These are phyloP conservation scores for Rubia peregrina DNA, from an alignment of 305 asterid species.

Conservation along the genomic window DNA sequence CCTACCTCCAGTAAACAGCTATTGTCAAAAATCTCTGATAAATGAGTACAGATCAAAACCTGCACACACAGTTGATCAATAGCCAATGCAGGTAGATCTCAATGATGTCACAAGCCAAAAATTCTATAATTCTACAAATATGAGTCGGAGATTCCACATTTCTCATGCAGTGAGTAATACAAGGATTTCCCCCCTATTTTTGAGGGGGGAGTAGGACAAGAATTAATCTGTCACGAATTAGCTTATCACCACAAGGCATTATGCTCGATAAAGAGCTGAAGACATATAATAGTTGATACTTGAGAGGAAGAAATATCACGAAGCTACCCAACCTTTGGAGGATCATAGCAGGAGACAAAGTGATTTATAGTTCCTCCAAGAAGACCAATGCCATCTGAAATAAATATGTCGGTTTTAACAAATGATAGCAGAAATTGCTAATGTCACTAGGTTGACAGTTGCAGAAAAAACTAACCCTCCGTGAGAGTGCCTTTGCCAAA, in stretches of 20 bases:
- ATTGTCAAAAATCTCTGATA: constrained; percentile 80
- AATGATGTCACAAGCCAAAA: constrained; percentile 2
- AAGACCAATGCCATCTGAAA: constrained; percentile 93
- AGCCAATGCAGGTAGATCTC: neutral
- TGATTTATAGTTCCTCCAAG: constrained; percentile 89
- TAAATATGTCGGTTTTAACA: constrained; percentile 22
- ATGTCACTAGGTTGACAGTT: neutral
- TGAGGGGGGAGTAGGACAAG: too few species aligned
- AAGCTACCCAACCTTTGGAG: constrained; percentile 69
- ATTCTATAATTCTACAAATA: constrained; percentile 4
- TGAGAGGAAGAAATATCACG: neutral
- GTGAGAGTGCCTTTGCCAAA: constrained; percentile 97
- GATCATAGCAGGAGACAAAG: constrained; percentile 61
- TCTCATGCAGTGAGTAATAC: neutral
- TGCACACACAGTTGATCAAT: constrained; percentile 30
- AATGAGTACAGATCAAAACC: constrained; percentile 92
- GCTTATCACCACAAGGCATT: neutral
- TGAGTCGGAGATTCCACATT: constrained; percentile 1
- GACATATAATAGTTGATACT: too few species aligned
- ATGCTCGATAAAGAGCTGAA: neutral
- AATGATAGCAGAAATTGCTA: constrained; percentile 17
- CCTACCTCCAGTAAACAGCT: constrained; percentile 67
- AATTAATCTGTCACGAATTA: neutral
- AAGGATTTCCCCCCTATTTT: too few species aligned
- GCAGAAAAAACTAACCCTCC: constrained; percentile 54